Conservation (phyloP, 2,329 filamentous ascomycete genomes). For the Cladosporium sp. region DNA sequence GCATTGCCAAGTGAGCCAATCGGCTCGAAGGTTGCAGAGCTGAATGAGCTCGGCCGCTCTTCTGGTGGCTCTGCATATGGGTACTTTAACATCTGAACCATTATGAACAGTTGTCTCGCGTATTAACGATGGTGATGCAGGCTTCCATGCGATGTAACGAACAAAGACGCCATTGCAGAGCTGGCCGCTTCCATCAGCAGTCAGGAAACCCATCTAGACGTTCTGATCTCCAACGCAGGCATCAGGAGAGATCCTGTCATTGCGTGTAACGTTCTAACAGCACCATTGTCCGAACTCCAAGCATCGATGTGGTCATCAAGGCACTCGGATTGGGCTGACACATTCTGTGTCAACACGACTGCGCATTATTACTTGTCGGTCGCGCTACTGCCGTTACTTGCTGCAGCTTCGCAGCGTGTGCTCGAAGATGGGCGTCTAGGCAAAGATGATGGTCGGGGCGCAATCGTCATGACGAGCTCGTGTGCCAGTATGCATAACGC, state of each 20-base stretch:
- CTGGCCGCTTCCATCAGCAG: constrained; percentile 36
- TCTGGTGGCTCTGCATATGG: constrained; percentile 31
- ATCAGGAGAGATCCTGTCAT: constrained; percentile 44
- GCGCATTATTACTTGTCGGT: constrained; percentile 50
- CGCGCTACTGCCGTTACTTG: constrained; percentile 43
- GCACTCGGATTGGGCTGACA: constrained; percentile 42
- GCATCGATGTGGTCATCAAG: constrained; percentile 45
- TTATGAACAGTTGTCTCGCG: neutral
- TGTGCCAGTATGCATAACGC: constrained; percentile 52
- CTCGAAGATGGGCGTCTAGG: constrained; percentile 28
- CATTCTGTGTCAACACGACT: constrained; percentile 47
- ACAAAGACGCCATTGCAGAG: constrained; percentile 42
- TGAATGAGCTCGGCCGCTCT: constrained; percentile 36
- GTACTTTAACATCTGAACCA: neutral
- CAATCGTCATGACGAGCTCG: constrained; percentile 47
- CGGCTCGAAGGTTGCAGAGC: constrained; percentile 33
- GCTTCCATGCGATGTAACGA: constrained; percentile 46
- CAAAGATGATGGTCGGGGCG: constrained; percentile 41
- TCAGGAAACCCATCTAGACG: constrained; percentile 38
- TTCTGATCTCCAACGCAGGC: constrained; percentile 49
- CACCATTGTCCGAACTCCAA: constrained; percentile 41
- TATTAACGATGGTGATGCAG: neutral
- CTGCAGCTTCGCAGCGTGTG: constrained; percentile 34
- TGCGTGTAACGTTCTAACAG: constrained; percentile 43
- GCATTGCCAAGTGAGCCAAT: constrained; percentile 42